A percentile compares a stretch with the other conserved stretches of the same genome.
These are phyloP conservation scores for Aspergillus costaricaensis DNA, from an alignment of 2,329 filamentous ascomycete genomes.

Conservation along the genomic window DNA sequence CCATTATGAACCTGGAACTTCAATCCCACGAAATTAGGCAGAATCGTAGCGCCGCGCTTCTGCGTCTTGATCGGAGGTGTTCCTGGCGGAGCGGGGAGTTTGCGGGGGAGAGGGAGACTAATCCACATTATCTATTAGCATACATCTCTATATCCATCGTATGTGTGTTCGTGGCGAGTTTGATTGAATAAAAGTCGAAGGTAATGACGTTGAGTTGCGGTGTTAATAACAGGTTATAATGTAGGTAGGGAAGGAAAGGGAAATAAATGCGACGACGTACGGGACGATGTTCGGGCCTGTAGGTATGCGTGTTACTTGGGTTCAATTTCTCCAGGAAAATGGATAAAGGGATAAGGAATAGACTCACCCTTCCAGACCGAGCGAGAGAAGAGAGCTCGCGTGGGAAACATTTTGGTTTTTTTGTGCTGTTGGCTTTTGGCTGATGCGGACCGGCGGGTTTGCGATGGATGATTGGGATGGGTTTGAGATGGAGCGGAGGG, in stretches of 20 bases:
- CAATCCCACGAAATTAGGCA: slow-evolving; percentile 88
- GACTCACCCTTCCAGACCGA: slow-evolving; percentile 83
- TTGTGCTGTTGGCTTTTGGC: slow-evolving; percentile 22
- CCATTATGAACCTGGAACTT: slow-evolving; percentile 91
- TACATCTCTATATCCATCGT: neutral
- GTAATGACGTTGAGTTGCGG: too few relatives aligned
- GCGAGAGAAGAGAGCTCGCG: slow-evolving; percentile 67
- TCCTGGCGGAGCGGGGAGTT: slow-evolving; percentile 59
- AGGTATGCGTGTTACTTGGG: neutral
- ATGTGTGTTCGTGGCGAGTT: neutral
- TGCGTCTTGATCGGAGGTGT: slow-evolving; percentile 78
- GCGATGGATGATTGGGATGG: slow-evolving; percentile 12
- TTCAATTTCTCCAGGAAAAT: slow-evolving; percentile 8
- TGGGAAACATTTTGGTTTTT: slow-evolving; percentile 63
- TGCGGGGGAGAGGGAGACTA: slow-evolving; percentile 45
- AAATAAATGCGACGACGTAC: slow-evolving; percentile 50
- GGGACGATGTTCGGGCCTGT: slow-evolving; percentile 70
- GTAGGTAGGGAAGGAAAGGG: neutral
- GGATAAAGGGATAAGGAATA: neutral
- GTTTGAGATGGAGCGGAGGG: neutral
- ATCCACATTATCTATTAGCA: slow-evolving; percentile 13
- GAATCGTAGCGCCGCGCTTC: slow-evolving; percentile 82
- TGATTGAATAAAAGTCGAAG: too few relatives aligned
- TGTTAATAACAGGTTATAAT: too few relatives aligned
- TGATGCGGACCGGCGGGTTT: slow-evolving; percentile 12